A percentile compares a stretch with the other conserved stretches of the same genome.
phyloP scores from a whole-genome alignment of 192 early-diverging fungal species.

The Chytriomyces confervae region DNA sequence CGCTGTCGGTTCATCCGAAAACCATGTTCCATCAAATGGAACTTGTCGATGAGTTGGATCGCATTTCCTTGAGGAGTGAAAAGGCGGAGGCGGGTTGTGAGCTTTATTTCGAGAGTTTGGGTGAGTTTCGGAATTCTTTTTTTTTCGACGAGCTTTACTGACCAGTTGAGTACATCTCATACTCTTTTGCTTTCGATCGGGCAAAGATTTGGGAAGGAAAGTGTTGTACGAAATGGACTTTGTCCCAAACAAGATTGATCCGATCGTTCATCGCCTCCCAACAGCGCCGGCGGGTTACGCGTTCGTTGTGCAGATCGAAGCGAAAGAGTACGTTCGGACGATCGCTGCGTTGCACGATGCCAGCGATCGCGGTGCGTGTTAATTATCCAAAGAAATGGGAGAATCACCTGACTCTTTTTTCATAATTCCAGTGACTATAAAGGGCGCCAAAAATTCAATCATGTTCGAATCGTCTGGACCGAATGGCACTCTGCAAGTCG shows the following conservation, averaged over 20 bases:
- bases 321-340: slow-evolving; percentile 43
- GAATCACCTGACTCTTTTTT: background rate
- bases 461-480: slow-evolving; percentile 40
- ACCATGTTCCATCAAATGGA: slow-evolving; percentile 45
- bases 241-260: slow-evolving; percentile 41
- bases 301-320: slow-evolving; percentile 40
- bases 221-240: slow-evolving; percentile 52
- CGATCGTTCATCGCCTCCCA: slow-evolving; percentile 36
- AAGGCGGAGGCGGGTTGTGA: slow-evolving; percentile 47
- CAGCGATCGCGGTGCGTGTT: slow-evolving; percentile 39
- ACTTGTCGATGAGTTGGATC: slow-evolving; percentile 46
- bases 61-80: slow-evolving; percentile 40
- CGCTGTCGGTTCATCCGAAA: slow-evolving; percentile 42
- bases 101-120: slow-evolving; percentile 45
- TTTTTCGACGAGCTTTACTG: background rate
- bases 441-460: slow-evolving; percentile 46
- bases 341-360: slow-evolving; percentile 41
- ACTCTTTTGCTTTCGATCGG: slow-evolving; percentile 1
- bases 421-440: slow-evolving; percentile 31
- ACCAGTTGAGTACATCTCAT: background rate
- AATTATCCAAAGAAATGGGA: background rate
- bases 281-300: slow-evolving; percentile 30
- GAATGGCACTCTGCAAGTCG: slow-evolving; percentile 45
- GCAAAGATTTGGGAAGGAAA: slow-evolving; percentile 39
- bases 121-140: slow-evolving; percentile 17